Evolutionary conservation across 345 rosid species (phyloP).

Genomic region (Clarkia xantiana): DNA sequence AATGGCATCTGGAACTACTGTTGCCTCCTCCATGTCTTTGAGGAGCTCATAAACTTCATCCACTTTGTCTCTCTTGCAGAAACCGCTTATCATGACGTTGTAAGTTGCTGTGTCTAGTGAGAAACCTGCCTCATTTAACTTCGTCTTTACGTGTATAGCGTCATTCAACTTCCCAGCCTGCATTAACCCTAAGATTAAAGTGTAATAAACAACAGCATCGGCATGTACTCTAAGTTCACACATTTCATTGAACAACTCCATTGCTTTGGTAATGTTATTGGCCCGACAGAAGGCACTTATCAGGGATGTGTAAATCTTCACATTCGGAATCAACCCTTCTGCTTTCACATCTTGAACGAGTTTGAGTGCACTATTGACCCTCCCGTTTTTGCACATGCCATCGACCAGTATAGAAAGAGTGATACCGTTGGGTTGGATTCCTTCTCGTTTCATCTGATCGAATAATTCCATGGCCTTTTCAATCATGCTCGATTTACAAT

Average conservation of each 20-base stretch:
- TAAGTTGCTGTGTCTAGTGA: slow-evolving; percentile 46
- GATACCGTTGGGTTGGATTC: slow-evolving; percentile 31
- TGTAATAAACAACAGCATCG: slow-evolving; percentile 47
- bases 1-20: slow-evolving; percentile 36
- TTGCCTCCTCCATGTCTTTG: slow-evolving; percentile 45
- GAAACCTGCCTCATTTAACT: slow-evolving; percentile 44
- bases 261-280: slow-evolving; percentile 44
- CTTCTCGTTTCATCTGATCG: slow-evolving; percentile 42
- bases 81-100: slow-evolving; percentile 44
- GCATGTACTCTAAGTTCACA: slow-evolving; percentile 28
- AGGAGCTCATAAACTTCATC: slow-evolving; percentile 44
- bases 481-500: slow-evolving; percentile 49
- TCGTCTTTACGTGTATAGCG: slow-evolving; percentile 23
- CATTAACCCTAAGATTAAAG: slow-evolving; percentile 50
- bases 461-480: slow-evolving; percentile 42
- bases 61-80: slow-evolving; percentile 38
- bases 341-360: slow-evolving; percentile 37
- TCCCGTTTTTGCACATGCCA: slow-evolving; percentile 64
- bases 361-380: slow-evolving; percentile 33
- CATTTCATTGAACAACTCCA: slow-evolving; percentile 43
- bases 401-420: slow-evolving; percentile 46
- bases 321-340: slow-evolving; percentile 38
- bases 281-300: slow-evolving; percentile 50
- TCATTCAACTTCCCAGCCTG: slow-evolving; percentile 51
- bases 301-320: slow-evolving; percentile 36